Evolutionary conservation across 805 yeast species (phyloP).

Genomic region (Kluyveromyces aestuarii): DNA sequence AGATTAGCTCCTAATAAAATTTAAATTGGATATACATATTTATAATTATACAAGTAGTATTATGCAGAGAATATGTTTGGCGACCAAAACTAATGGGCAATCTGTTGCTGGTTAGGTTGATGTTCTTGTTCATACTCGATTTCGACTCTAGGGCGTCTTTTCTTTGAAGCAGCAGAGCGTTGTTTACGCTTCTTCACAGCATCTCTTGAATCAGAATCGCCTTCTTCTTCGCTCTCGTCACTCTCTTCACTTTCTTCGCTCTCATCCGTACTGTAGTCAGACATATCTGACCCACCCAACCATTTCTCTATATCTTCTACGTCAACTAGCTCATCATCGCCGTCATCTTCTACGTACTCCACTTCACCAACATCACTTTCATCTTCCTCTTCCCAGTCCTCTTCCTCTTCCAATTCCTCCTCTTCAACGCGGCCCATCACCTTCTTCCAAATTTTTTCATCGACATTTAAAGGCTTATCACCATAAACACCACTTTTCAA

Average conservation of each 20-base stretch:
- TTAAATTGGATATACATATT: not conserved
- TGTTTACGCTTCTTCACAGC: constrained; percentile 32
- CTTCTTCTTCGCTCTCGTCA: constrained; percentile 28
- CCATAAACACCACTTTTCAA: constrained; percentile 97
- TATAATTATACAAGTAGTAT: not conserved
- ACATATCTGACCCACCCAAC: constrained; percentile 49
- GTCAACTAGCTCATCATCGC: constrained; percentile 82
- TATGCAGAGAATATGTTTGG: not conserved
- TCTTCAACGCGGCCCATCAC: constrained; percentile 78
- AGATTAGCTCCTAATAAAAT: not conserved
- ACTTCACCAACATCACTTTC: constrained; percentile 64
- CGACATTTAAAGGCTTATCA: constrained; percentile 94
- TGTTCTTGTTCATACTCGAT: constrained; percentile 79
- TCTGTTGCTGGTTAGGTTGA: constrained; percentile 23
- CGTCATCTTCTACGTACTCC: constrained; percentile 85
- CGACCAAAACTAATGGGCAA: constrained; percentile 12
- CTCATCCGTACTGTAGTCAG: constrained; percentile 29
- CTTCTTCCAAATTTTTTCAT: constrained; percentile 91
- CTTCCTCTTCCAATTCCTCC: constrained; percentile 44
- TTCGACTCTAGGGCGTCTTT: constrained; percentile 65
- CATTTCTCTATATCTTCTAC: constrained; percentile 89
- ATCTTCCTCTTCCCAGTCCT: constrained; percentile 42
- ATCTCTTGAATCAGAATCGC: constrained; percentile 32
- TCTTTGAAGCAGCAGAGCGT: constrained; percentile 29
- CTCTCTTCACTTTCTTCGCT: constrained; percentile 26